Base-by-base conservation (phyloP, 2,329 filamentous ascomycete genomes). In the Dactylellina haptotyla region DNA sequence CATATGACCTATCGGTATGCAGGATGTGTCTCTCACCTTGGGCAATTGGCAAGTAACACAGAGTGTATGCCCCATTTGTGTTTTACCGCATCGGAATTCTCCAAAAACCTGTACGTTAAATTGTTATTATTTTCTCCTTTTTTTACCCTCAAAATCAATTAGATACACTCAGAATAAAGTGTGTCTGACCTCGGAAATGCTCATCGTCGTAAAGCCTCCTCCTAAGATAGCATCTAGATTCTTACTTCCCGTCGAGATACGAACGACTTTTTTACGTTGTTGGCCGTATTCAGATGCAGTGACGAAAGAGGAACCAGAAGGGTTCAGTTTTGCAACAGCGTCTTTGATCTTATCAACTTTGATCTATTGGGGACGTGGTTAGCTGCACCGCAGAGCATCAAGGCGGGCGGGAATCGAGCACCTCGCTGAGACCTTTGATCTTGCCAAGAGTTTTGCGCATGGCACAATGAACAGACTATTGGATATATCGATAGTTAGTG, bases 321-420 rank as follows among this genome's bases (percentile, higher is more conserved):
- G 87, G 86, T 89, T 75, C 18, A 30, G 87, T 79, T 89, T 89
- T 48, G 61, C 62, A 61, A 87, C 84, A 53, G 88, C 88, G 76
- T 90, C 88, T 78, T 89, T 90, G 78, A 90, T 84, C 79, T 90
- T 90, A 75, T 90, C 88, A 2, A 90, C 88, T 79, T 90, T 90
- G 78, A 87, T 83, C 75, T 78, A 67, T 78, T 23, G 9, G 9
- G 48, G 9, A 14, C 20, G 18, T 25, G 41, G 14, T 30, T 48
- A 16, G 18, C 14, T 16, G n/a, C n/a, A n/a, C n/a, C n/a, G n/a
- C n/a, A 41, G 28, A 58, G 18, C 2, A 10, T 18, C 34, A 46
- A 4, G 26, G 26, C 5, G 8, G 14, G 8, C 28, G 14, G 4
- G 26, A 39, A 1, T 18, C 10, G 4, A n/a, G 9, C 61, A 63